These are phyloP conservation scores for Aspergillus sclerotioniger DNA, from an alignment of 495 filamentous ascomycete species.

Conservation along the genomic window DNA sequence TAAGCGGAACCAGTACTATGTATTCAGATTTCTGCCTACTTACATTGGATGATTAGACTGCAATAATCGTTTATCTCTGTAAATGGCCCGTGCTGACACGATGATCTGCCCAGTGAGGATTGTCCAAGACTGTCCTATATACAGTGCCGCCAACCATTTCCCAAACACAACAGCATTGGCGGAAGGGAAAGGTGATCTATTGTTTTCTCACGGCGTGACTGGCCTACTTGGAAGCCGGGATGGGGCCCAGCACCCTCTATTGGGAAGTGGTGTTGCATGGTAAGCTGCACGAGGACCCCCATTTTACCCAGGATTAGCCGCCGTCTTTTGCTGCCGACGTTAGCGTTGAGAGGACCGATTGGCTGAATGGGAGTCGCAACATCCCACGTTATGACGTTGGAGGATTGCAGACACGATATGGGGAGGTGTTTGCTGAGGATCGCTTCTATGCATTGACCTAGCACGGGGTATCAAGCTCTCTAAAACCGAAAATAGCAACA, in stretches of 20 bases:
- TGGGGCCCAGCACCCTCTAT: too few relatives aligned
- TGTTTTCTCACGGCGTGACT: background rate
- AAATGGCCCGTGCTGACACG: too few relatives aligned
- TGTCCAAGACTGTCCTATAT: too few relatives aligned
- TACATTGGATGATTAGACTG: background rate
- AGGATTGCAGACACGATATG: background rate
- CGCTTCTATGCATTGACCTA: background rate
- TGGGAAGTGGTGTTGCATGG: background rate
- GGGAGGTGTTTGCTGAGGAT: background rate
- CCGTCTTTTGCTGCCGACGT: background rate
- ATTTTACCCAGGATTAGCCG: conserved; percentile 13
- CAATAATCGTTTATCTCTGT: background rate
- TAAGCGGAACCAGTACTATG: background rate
- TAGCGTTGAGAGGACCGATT: background rate
- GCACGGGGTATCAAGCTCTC: too few relatives aligned
- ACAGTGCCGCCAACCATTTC: too few relatives aligned
- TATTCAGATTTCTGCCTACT: too few relatives aligned
- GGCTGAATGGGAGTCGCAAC: background rate
- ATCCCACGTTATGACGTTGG: conserved; percentile 19
- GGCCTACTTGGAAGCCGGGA: background rate
- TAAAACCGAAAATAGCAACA: too few relatives aligned
- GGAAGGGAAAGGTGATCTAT: background rate
- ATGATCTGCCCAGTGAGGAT: too few relatives aligned
- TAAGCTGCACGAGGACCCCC: background rate
- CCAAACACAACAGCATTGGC: background rate